Evolutionary conservation across 306 rosid species (phyloP), one percentile per base, ranked within the genome.

Genomic region (Acacia confusa): DNA sequence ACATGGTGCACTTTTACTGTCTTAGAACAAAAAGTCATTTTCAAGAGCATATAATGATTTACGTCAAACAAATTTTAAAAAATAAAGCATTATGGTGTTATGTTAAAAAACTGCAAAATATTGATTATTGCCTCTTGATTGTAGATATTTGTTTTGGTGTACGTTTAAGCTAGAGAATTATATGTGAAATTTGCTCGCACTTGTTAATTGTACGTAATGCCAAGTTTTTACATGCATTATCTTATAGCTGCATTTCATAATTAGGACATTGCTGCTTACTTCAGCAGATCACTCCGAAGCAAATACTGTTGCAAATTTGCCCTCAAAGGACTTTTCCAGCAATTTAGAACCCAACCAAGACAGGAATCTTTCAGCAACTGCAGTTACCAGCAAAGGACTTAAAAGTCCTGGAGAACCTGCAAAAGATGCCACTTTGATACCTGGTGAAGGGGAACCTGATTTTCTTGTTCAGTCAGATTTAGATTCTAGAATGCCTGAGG

Each of bases 261-360:
- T 69, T 38, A 22, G 67, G n/a, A 64, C 52, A n/a, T 58, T 53
- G 50, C 2, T 34, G 44, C 88, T 82, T 24, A 61, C 52, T 79
- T 70, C 44, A 30, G 43, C 25, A 40, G 55, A 58, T 75, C 75
- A 27, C 73, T 25, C 65, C 34, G 52, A 77, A 47, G 66, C 50
- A 82, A 79, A 44, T 80, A 80, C n/a, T 75, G 75, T 74, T 4
- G 80, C 53, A 69, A 69, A 69, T 69, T 69, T 69, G 53, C 75
- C 75, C 36, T 73, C 85, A 36, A 47, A 10, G 52, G 79, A 69
- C 75, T 64, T 45, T 70, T 64, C 89, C 66, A 19, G 68, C n/a
- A 80, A 13, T 27, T 14, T 63, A 63, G 41, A 14, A 28, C 20
- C 69, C 69, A 15, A 13, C n/a, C 69, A 63, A 28, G 69, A 28